Conservation (phyloP, 805 yeast species). For the Lachancea sp. region DNA sequence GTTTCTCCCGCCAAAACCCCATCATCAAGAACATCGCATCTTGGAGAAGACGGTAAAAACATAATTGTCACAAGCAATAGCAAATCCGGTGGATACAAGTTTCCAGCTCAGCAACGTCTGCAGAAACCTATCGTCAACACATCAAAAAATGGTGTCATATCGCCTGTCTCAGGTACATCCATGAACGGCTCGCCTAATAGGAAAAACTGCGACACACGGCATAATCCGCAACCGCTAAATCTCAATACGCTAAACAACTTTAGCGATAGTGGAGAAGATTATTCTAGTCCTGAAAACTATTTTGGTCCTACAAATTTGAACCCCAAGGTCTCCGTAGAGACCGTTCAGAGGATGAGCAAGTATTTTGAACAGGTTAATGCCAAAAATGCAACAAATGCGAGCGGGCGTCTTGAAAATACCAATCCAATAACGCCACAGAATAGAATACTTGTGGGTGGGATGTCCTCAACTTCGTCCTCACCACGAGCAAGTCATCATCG, state of each 20-base stretch:
- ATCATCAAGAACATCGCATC: slow-evolving; percentile 1
- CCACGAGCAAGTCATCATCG: slow-evolving; percentile 13
- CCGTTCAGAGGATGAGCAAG: slow-evolving; percentile 8
- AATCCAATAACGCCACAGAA: slow-evolving; percentile 12
- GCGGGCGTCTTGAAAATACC: not conserved
- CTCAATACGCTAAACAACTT: not conserved
- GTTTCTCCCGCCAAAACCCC: slow-evolving; percentile 1
- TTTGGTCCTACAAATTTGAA: slow-evolving; percentile 1
- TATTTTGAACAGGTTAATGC: slow-evolving; percentile 7
- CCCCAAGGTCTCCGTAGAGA: not conserved
- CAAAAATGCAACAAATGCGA: not conserved
- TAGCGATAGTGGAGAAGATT: slow-evolving; percentile 2
- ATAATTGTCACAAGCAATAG: slow-evolving; percentile 29
- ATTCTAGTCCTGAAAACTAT: slow-evolving; percentile 1
- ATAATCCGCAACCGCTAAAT: not conserved
- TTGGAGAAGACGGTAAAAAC: slow-evolving; percentile 9
- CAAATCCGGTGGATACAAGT: slow-evolving; percentile 28
- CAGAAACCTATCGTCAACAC: not conserved
- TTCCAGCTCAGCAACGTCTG: slow-evolving; percentile 21
- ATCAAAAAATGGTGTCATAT: slow-evolving; percentile 6
- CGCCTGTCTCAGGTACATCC: slow-evolving; percentile 21
- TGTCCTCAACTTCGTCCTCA: slow-evolving; percentile 9
- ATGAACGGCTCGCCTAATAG: slow-evolving; percentile 23
- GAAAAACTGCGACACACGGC: slow-evolving; percentile 1
- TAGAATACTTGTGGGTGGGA: slow-evolving; percentile 2